phyloP scores from a whole-genome alignment of 1,284 basidiomycete species.

The Xanthoconium separans region DNA sequence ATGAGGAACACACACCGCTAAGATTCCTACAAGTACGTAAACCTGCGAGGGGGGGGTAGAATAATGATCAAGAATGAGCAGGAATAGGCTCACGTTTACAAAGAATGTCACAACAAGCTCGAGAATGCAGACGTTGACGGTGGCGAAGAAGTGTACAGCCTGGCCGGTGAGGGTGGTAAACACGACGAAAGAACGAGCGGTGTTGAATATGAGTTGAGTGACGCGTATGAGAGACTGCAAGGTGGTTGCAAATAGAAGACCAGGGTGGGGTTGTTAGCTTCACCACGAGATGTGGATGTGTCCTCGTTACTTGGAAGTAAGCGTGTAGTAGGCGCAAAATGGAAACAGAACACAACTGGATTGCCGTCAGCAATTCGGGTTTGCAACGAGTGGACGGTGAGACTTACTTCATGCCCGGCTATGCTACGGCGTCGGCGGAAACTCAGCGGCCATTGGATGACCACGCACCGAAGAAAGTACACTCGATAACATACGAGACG shows the following conservation, averaged over 20 bases:
- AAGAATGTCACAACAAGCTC: conserved; percentile 6
- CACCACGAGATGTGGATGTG: neutral
- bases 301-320: no score
- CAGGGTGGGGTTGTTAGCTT: neutral
- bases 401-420: no score
- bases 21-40: conserved; percentile 6
- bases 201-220: conserved; percentile 8
- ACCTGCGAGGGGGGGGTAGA: conserved; percentile 9
- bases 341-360: no score
- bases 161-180: conserved; percentile 4
- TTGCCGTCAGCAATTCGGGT: no score
- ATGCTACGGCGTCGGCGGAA: no score
- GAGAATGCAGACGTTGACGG: neutral
- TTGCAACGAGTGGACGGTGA: no score
- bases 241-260: conserved; percentile 14
- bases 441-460: no score
- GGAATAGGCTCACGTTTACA: conserved; percentile 10
- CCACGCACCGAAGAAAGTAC: no score
- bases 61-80: neutral
- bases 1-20: conserved; percentile 16
- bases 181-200: conserved; percentile 2
- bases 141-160: neutral
- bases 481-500: no score
- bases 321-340: no score
- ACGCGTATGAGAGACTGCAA: conserved; percentile 20